These are phyloP conservation scores for Alternaria ethzedia DNA, from an alignment of 2,329 filamentous ascomycete species.

Conservation along the genomic window DNA sequence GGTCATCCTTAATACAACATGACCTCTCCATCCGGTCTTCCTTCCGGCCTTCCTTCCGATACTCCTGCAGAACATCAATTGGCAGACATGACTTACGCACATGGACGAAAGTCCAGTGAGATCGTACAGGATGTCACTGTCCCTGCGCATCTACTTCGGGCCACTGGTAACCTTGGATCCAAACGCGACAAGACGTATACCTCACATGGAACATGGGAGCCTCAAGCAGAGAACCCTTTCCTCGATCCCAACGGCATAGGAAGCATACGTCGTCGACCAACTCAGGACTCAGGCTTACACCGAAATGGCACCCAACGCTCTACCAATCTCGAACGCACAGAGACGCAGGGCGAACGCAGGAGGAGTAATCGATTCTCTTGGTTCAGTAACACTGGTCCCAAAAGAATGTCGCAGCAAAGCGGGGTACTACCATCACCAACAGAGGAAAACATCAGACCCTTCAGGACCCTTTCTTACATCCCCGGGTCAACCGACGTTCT, in stretches of 20 bases:
- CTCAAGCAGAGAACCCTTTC: constrained; percentile 17
- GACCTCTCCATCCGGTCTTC: constrained; percentile 3
- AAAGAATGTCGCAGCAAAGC: not conserved
- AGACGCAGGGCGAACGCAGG: constrained; percentile 5
- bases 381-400: not conserved
- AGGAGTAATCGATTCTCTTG: constrained; percentile 4
- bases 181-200: constrained; percentile 18
- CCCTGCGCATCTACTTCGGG: constrained; percentile 29
- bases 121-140: constrained; percentile 25
- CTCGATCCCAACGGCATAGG: constrained; percentile 13
- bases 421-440: not conserved
- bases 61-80: not conserved
- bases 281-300: not conserved
- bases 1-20: constrained; percentile 1
- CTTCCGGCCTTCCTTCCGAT: not conserved
- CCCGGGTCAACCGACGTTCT: constrained; percentile 3
- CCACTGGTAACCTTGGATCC: constrained; percentile 21
- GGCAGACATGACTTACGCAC: not conserved
- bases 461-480: constrained; percentile 7
- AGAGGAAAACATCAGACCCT: not conserved
- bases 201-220: constrained; percentile 20
- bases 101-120: constrained; percentile 7
- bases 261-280: constrained; percentile 11
- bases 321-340: constrained; percentile 6
- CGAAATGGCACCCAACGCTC: constrained; percentile 10